Evolutionary conservation across 2,329 filamentous ascomycete genomes (phyloP), one percentile per base, ranked within the genome.

Genomic region (Beauveria sp.): DNA sequence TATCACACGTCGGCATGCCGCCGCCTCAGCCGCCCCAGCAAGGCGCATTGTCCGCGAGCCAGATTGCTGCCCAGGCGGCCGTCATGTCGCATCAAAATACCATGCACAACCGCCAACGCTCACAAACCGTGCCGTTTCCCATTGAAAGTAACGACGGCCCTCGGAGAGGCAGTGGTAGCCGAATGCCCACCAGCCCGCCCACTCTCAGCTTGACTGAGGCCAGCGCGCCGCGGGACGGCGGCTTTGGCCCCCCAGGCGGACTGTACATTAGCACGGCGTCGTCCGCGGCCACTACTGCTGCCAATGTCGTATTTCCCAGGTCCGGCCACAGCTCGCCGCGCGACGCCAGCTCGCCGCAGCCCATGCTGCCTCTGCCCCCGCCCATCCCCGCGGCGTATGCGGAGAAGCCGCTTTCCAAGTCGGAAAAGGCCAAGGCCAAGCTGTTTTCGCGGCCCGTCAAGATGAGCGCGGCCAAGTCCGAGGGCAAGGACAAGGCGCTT

Each of bases 1-100:
- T 82, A 59, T 79, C 78, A 28, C 78, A 82, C 46, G 70, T 80
- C 62, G 73, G 75, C 70, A 75, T 80, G 72, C 74, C 76, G 60
- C 74, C 78, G 58, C 70, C 72, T 68, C 85, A 73, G 73, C 68
- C 48, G 65, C 72, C 14, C 71, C 46, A 26, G 48, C 58, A 54
- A 12, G 50, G 37, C 41, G 43, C 77, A 28, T 73, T 84, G 63
- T 80, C 81, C 2, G 85, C 89, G n/a, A 91, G 88, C 72, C 87
- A 91, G 72, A 91, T 92, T 65, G 90, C 90, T 44, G 89, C 89
- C 20, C 89, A 92, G 73, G 86, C 89, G 10, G 90, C 90, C 60
- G 85, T 89, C 69, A 85, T 90, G 76, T 83, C 84, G 40, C 83
- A 87, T 68, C 80, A 83, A 68, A 77, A 78, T 48, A 71, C 67